Conservation (phyloP, 2,329 filamentous ascomycete genomes). For the Cladobotryum mycophilum region DNA sequence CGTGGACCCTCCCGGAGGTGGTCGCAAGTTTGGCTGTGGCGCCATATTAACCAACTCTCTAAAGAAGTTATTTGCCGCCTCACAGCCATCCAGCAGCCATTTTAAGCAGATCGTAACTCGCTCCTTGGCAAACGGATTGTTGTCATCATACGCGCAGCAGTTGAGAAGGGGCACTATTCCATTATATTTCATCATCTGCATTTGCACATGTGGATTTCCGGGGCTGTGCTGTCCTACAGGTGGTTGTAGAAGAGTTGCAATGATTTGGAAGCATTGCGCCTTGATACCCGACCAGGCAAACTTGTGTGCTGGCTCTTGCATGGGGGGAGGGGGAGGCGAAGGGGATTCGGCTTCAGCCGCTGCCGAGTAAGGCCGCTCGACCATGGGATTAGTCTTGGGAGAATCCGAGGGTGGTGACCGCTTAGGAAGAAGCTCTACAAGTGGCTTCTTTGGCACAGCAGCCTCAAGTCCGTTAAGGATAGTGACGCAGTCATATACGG, state of each 20-base stretch:
- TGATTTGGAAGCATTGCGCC: conserved; percentile 83
- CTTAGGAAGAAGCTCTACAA: conserved; percentile 42
- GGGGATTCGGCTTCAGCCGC: conserved; percentile 22
- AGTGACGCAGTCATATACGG: conserved; percentile 80
- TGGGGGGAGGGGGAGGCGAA: conserved; percentile 35
- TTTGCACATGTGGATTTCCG: conserved; percentile 70
- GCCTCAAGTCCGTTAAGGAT: conserved; percentile 81
- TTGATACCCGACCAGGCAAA: conserved; percentile 73
- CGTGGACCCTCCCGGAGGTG: conserved; percentile 28
- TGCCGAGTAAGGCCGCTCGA: conserved; percentile 59
- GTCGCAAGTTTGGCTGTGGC: conserved; percentile 33
- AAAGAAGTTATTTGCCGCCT: conserved; percentile 66
- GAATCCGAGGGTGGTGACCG: conserved; percentile 19
- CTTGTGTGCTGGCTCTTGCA: conserved; percentile 59
- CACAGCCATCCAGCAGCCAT: conserved; percentile 69
- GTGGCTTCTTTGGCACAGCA: conserved; percentile 76
- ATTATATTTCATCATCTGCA: conserved; percentile 77
- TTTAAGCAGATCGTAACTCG: conserved; percentile 85
- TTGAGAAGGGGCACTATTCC: conserved; percentile 84
- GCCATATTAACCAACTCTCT: conserved; percentile 51
- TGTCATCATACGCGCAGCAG: conserved; percentile 84
- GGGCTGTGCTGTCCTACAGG: conserved; percentile 55
- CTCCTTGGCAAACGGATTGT: conserved; percentile 92
- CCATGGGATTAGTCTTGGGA: conserved; percentile 35
- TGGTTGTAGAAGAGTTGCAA: conserved; percentile 84